Conservation (phyloP, 2,329 filamentous ascomycete genomes). For the Aspergillus sp. region DNA sequence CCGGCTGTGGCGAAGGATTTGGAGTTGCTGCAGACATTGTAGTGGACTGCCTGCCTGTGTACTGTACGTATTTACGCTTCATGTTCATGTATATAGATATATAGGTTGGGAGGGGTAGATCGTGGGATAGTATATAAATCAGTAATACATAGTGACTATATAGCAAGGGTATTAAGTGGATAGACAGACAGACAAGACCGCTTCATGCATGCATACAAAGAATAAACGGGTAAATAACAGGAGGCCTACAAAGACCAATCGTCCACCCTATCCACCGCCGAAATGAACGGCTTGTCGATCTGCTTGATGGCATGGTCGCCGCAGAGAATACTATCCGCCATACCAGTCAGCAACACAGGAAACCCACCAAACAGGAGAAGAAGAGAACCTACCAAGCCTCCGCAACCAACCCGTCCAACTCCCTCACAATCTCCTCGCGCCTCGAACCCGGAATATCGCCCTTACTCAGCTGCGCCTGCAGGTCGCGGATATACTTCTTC, state of each 20-base stretch:
- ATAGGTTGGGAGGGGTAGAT: too few species aligned
- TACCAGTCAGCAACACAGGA: slow-evolving; percentile 15
- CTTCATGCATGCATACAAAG: too few species aligned
- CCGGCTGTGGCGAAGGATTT: slow-evolving; percentile 33
- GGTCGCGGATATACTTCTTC: slow-evolving; percentile 69
- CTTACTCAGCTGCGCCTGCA: slow-evolving; percentile 74
- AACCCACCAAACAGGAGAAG: slow-evolving; percentile 1
- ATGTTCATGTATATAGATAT: neutral
- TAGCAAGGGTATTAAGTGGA: too few species aligned
- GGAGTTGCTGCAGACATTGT: slow-evolving; percentile 26
- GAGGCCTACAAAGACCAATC: slow-evolving; percentile 63
- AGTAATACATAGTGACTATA: too few species aligned
- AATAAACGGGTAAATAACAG: neutral
- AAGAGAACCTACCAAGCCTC: slow-evolving; percentile 62
- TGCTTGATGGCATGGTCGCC: slow-evolving; percentile 90
- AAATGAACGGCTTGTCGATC: slow-evolving; percentile 87
- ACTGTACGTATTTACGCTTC: neutral
- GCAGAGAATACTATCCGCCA: slow-evolving; percentile 66
- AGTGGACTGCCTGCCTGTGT: slow-evolving; percentile 5
- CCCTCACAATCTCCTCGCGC: slow-evolving; percentile 73
- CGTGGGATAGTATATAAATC: too few species aligned
- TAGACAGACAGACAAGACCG: too few species aligned
- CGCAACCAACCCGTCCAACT: slow-evolving; percentile 86
- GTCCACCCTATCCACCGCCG: slow-evolving; percentile 58
- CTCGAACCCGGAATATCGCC: slow-evolving; percentile 60